A percentile compares a stretch with the other conserved stretches of the same genome.
Evolutionary conservation across 2,329 filamentous ascomycete species (phyloP).

Genomic region (Apiospora marii): DNA sequence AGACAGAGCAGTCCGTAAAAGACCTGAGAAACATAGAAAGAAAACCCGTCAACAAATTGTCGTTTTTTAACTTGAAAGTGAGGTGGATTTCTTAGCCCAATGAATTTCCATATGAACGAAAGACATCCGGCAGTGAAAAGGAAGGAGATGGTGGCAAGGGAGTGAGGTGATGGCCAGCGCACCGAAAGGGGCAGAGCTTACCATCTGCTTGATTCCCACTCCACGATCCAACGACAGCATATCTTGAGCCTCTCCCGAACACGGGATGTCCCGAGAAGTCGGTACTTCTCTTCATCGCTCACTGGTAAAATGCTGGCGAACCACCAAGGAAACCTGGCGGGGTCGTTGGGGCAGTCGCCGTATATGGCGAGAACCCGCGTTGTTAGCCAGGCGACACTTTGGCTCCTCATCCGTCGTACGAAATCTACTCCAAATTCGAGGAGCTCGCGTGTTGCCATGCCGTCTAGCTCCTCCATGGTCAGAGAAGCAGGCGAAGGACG

Average conservation of each 20-base stretch:
- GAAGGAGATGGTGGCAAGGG: background rate
- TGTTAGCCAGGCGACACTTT: constrained; percentile 78
- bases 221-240: constrained; percentile 78
- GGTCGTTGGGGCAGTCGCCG: constrained; percentile 78
- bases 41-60: constrained; percentile 16
- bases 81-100: constrained; percentile 1
- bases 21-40: constrained; percentile 22
- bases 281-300: constrained; percentile 80
- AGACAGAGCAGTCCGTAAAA: constrained; percentile 28
- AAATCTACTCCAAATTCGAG: constrained; percentile 73
- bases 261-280: constrained; percentile 74
- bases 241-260: constrained; percentile 86
- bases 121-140: background rate
- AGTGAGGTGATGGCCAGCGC: background rate
- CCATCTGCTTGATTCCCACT: constrained; percentile 76
- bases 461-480: constrained; percentile 50
- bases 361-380: constrained; percentile 76
- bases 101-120: constrained; percentile 3
- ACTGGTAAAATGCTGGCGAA: constrained; percentile 84
- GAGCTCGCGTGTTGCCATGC: constrained; percentile 74
- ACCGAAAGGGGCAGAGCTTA: constrained; percentile 53
- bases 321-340: constrained; percentile 87
- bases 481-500: constrained; percentile 29
- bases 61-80: background rate
- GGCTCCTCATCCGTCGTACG: constrained; percentile 70